Base-by-base conservation (phyloP, 441 rosid genomes). In the Sinapis alba region DNA sequence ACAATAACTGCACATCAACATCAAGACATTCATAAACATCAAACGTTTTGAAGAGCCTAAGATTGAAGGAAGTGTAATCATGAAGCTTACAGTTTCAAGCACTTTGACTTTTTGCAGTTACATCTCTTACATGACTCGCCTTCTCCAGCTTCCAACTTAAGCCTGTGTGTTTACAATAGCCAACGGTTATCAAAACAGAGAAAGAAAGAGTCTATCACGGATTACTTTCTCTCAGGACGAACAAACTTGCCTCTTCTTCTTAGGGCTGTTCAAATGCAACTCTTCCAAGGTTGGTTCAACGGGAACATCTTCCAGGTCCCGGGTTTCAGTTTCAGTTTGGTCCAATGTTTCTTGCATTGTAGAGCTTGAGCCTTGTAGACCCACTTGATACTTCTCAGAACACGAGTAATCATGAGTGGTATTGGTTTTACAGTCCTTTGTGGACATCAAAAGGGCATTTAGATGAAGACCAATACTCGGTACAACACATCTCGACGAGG, bases 381-480 rank as follows among this genome's bases (percentile, higher is more conserved):
- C 83, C 57, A 79, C 71, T 58, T 80, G 75, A 53, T 72, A 78
- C 45, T 74, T 81, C 54, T 83, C 90, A 19, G 84, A 75, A 59
- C 85, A 80, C 32, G 81, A 65, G 60, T 66, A 78, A 67, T 90
- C 97, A 58, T 74, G 78, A 77, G 73, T 79, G 69, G 76, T 65
- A 54, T 59, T 83, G 67, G 68, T 83, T 41, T 61, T 67, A 79
- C 71, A 75, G 34, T 87, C 87, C 75, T 84, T 85, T 75, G 89
- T 82, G 64, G 83, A 70, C 77, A 84, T 73, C 63, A 92, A 84
- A 74, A 96, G 78, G 63, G 97, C 92, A 81, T 96, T 96, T 53
- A 96, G 81, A 81, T 96, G 98, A 88, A 96, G 86, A 80, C 99
- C 99, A 36, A 96, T 93, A 79, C 96, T 95, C 26, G 98, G 97